Evolutionary conservation across 176 grass and related monocot species (phyloP).

Genomic region (Hordeum marinum): DNA sequence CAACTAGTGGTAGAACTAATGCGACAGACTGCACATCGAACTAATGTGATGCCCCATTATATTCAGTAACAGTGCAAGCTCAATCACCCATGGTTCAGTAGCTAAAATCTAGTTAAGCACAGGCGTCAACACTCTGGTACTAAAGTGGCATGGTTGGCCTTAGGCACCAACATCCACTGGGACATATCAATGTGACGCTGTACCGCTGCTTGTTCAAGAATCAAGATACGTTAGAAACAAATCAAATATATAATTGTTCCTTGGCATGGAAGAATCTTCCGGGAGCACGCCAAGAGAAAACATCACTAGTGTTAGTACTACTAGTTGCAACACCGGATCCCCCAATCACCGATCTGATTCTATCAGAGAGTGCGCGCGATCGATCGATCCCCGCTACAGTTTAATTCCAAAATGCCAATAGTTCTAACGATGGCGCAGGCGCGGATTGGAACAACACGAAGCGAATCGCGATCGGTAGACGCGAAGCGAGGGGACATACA

Average conservation of each 20-base stretch:
- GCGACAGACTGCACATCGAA: not conserved
- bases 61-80: not conserved
- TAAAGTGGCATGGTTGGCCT: not conserved
- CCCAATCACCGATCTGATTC: not conserved
- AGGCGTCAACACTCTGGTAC: not conserved
- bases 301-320: not conserved
- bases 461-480: not conserved
- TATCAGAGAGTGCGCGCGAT: not conserved
- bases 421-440: not conserved
- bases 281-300: not conserved
- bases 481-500: conserved; percentile 7
- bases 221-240: not conserved
- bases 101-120: not conserved
- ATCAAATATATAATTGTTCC: not conserved
- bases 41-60: not conserved
- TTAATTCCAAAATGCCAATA: not conserved
- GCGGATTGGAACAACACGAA: not conserved
- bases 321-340: not conserved
- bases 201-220: not conserved
- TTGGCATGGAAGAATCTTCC: not conserved
- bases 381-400: not conserved
- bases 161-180: not conserved
- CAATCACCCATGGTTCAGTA: not conserved
- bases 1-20: not conserved
- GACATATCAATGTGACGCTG: not conserved